These are phyloP conservation scores for Lomentospora prolificans DNA, from an alignment of 2,329 filamentous ascomycete species.

Conservation along the genomic window DNA sequence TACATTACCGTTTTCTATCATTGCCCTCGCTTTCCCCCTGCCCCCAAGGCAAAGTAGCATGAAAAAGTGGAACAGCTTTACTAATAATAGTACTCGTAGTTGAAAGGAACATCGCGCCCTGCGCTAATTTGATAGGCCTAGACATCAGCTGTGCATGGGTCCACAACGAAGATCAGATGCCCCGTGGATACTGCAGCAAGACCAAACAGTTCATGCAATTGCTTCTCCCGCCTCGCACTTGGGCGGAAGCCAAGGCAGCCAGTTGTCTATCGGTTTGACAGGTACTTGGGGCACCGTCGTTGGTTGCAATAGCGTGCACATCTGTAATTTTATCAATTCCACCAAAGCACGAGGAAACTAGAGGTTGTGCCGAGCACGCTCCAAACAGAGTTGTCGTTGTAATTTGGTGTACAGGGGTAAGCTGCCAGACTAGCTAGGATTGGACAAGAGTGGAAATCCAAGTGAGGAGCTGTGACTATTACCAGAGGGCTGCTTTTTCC, in stretches of 20 bases:
- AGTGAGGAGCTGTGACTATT: no score
- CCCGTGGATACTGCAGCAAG: not conserved
- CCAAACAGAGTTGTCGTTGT: not conserved
- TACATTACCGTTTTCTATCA: no score
- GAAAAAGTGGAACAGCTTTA: no score
- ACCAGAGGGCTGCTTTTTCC: not conserved
- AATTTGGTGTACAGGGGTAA: not conserved
- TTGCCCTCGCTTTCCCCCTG: no score
- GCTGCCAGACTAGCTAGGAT: not conserved
- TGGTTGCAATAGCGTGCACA: no score
- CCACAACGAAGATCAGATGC: not conserved
- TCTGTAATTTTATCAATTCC: no score
- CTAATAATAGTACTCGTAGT: no score
- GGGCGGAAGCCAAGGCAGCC: not conserved
- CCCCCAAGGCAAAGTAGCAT: no score
- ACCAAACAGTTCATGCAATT: not conserved
- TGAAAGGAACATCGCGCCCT: no score
- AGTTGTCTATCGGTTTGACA: not conserved
- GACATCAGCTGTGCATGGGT: not conserved
- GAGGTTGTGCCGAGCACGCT: no score
- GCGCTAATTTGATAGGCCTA: no score
- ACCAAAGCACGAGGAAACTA: no score
- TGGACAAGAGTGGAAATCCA: not conserved
- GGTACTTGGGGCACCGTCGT: not conserved
- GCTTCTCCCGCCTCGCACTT: not conserved